Conservation (phyloP, 805 yeast genomes). For the Tetrapisispora taiwanensis region DNA sequence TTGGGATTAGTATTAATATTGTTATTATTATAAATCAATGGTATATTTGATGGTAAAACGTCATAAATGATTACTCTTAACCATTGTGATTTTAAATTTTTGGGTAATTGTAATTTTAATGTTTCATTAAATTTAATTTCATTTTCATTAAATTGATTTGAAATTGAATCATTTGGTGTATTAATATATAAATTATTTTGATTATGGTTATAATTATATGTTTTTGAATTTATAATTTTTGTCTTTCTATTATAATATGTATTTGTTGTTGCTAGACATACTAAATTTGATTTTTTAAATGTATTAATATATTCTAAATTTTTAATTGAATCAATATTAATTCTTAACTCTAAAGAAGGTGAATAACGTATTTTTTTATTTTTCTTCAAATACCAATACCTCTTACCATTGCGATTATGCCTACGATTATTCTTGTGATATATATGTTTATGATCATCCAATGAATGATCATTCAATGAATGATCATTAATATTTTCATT, state of each 20-base stretch:
- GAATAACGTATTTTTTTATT: slow-evolving; percentile 1
- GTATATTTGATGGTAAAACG: slow-evolving; percentile 11
- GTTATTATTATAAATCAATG: slow-evolving; percentile 3
- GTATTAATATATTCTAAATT: slow-evolving; percentile 17
- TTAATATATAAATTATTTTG: not conserved
- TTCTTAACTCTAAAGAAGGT: slow-evolving; percentile 1
- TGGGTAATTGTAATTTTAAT: slow-evolving; percentile 22
- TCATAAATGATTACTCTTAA: slow-evolving; percentile 25
- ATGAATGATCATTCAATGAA: too few species aligned
- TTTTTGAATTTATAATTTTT: slow-evolving; percentile 4
- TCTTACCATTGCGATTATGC: not conserved
- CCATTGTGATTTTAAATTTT: slow-evolving; percentile 19
- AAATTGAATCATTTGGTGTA: not conserved
- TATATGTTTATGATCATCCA: too few species aligned
- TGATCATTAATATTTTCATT: too few species aligned
- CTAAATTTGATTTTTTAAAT: slow-evolving; percentile 21
- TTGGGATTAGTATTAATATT: not conserved
- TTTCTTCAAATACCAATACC: slow-evolving; percentile 14
- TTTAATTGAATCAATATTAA: slow-evolving; percentile 9
- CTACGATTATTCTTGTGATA: not conserved
- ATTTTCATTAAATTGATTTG: not conserved
- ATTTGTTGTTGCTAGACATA: slow-evolving; percentile 23
- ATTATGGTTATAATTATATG: not conserved
- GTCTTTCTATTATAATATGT: slow-evolving; percentile 18
- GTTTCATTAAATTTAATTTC: slow-evolving; percentile 20